Conservation (phyloP, 1,139 yeast genomes). For the Candida gigantensis region DNA sequence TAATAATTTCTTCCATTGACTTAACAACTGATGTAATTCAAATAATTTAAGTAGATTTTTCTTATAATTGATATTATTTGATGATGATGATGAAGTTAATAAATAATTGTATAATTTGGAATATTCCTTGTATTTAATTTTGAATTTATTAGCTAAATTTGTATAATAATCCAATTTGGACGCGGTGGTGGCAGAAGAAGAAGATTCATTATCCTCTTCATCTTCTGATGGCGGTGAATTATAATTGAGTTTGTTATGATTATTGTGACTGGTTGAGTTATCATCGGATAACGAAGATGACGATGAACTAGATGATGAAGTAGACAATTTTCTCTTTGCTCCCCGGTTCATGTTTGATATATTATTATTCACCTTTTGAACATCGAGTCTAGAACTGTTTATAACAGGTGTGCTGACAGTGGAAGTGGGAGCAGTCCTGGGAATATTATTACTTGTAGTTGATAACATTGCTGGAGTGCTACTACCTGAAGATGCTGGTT, state of each 20-base stretch:
- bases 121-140: constrained; percentile 40
- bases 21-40: constrained; percentile 36
- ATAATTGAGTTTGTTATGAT: constrained; percentile 16
- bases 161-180: constrained; percentile 22
- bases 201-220: constrained; percentile 8
- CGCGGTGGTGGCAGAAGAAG: constrained; percentile 5
- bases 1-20: constrained; percentile 37
- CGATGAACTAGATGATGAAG: constrained; percentile 14
- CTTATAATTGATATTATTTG: constrained; percentile 11
- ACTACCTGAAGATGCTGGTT: no score
- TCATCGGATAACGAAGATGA: constrained; percentile 21
- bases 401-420: no score
- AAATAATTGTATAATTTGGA: constrained; percentile 31
- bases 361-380: no score
- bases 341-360: no score
- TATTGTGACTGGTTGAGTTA: constrained; percentile 14
- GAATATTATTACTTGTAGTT: no score
- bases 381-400: no score
- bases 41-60: constrained; percentile 30
- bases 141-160: constrained; percentile 38
- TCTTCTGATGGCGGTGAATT: constrained; percentile 36
- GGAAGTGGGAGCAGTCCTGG: no score
- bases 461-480: no score
- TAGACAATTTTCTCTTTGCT: constrained; percentile 16
- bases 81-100: constrained; percentile 11